Base-by-base conservation (phyloP, 257 asterid genomes). In the Jacaranda mimosifolia region DNA sequence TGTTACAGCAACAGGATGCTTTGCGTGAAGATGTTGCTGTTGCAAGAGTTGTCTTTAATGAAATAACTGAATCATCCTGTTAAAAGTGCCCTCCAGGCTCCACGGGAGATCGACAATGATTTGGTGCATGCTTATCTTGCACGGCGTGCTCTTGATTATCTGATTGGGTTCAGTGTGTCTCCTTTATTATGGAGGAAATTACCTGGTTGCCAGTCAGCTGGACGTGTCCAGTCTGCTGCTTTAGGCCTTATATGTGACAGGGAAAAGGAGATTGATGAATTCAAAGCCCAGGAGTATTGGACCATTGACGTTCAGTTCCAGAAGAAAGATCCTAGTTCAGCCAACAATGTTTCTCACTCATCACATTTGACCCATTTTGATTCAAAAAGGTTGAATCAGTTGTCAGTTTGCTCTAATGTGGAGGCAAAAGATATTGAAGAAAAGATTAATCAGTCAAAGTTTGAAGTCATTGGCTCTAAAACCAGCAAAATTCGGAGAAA, bases 181-280 rank as follows among this genome's bases (percentile, higher is more conserved):
- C 99, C 99, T 40, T 83, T 95, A 80, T 81, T 95, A 51, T 95
- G 99, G 99, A 90, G 91, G 85, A 95, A 95, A 83, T 69, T 95
- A 82, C 99, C 99, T 53, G 97, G 97, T 77, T 95, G 98, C 78
- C 98, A 88, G 84, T 95, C 98, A 45, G 98, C 99, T 80, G 99
- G 99, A 32, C 92, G 98, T 69, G 99, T 95, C 69, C 99, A 95
- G 73, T 95, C 98, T 70, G 97, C 97, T 80, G 97, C 99, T 51
- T 84, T 95, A 62, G 89, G 97, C 81, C 94, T 95, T 64, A 79
- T 95, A 83, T 87, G 96, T 78, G 99, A 95, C 63, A 77, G 98
- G 78, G 99, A 95, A 86, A 89, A 83, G 85, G 98, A 93, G 82
- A 90, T 95, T 40, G 93, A 90, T 73, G 87, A 81, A 56, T 91